Percentiles rank a stretch among this genome's conserved stretches.
These are phyloP conservation scores for Chenopodium berlandieri DNA, from an alignment of 148 eudicot species.

Conservation along the genomic window DNA sequence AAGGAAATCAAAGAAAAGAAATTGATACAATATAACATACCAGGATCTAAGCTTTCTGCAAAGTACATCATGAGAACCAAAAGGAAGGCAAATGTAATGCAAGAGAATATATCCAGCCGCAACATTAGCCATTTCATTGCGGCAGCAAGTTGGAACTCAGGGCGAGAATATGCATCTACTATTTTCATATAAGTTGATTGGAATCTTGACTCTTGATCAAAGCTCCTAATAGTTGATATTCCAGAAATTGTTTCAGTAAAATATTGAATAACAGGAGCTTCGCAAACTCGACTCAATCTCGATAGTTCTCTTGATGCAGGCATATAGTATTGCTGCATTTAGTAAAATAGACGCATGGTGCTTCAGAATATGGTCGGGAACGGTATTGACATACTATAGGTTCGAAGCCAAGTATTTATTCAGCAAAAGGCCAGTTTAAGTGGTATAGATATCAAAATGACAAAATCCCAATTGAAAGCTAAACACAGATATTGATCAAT, in stretches of 20 bases:
- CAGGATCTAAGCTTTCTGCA: constrained; percentile 12
- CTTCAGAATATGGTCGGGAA: too few species aligned
- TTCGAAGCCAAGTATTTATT: too few species aligned
- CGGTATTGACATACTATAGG: too few species aligned
- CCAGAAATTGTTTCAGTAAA: constrained; percentile 19
- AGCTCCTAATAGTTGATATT: constrained; percentile 22
- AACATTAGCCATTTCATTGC: constrained; percentile 25
- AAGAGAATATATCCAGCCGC: constrained; percentile 14
- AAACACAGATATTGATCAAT: too few species aligned
- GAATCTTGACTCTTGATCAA: constrained; percentile 17
- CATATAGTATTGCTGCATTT: not conserved
- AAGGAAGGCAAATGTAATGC: constrained; percentile 8
- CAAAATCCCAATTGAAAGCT: too few species aligned
- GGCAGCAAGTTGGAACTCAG: constrained; percentile 15
- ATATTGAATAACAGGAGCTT: constrained; percentile 17
- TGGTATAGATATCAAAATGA: too few species aligned
- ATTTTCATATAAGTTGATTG: constrained; percentile 18
- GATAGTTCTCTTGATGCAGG: constrained; percentile 17
- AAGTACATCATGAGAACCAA: not conserved
- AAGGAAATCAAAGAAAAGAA: too few species aligned
- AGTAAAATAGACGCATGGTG: too few species aligned
- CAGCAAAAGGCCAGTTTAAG: too few species aligned
- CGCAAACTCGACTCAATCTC: constrained; percentile 10
- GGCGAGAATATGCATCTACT: constrained; percentile 20
- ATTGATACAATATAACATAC: not conserved